Conservation (phyloP, 306 rosid genomes). For the Cyamopsis tetragonoloba region DNA sequence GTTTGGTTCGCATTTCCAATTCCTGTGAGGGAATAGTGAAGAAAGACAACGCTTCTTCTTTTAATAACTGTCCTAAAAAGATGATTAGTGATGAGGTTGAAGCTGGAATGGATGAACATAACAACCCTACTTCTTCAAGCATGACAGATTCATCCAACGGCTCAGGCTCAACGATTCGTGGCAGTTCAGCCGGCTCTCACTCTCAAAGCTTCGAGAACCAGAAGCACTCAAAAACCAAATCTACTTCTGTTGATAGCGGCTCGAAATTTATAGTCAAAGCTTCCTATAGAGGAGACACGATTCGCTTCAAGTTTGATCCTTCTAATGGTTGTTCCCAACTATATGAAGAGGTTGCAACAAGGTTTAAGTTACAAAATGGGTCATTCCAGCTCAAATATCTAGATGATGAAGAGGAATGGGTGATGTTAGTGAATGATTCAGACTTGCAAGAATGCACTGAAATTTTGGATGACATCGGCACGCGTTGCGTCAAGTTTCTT, state of each 20-base stretch:
- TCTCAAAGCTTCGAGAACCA: constrained; percentile 63
- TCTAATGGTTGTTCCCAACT: constrained; percentile 58
- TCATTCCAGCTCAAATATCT: constrained; percentile 79
- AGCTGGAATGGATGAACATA: constrained; percentile 43
- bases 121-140: constrained; percentile 55
- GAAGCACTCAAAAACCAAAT: constrained; percentile 38
- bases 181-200: constrained; percentile 61
- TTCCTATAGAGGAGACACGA: constrained; percentile 58
- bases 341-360: constrained; percentile 68
- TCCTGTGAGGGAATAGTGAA: constrained; percentile 28
- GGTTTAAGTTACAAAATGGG: constrained; percentile 70
- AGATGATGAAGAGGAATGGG: constrained; percentile 98
- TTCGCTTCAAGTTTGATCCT: constrained; percentile 86
- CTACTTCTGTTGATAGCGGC: constrained; percentile 38
- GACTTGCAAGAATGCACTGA: constrained; percentile 85
- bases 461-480: constrained; percentile 62
- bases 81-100: constrained; percentile 45
- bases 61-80: too few species aligned
- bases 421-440: constrained; percentile 70
- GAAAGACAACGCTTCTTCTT: constrained; percentile 29
- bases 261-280: constrained; percentile 78
- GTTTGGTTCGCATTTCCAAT: constrained; percentile 21
- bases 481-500: constrained; percentile 55
- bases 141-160: constrained; percentile 67
- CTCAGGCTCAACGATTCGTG: constrained; percentile 46